Evolutionary conservation across 2,329 filamentous ascomycete species (phyloP).

Genomic region (Simplicillium aogashimaense): DNA sequence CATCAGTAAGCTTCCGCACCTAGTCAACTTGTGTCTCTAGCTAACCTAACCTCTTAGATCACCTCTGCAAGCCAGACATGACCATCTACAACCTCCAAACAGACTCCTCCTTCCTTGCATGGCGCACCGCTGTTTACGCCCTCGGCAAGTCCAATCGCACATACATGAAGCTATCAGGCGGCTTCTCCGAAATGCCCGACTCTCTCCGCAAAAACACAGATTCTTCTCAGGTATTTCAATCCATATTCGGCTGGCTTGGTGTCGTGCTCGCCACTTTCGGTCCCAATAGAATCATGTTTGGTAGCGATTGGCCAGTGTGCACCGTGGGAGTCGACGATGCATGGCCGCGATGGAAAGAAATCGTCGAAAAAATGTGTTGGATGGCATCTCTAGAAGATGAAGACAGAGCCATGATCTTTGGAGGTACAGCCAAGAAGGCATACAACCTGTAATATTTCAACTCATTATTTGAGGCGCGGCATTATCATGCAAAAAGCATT

Average conservation of each 20-base stretch:
- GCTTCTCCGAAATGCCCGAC: conserved; percentile 67
- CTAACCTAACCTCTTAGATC: conserved; percentile 43
- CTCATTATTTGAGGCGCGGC: no score
- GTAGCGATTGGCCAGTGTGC: conserved; percentile 89
- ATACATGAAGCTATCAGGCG: conserved; percentile 91
- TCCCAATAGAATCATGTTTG: conserved; percentile 70
- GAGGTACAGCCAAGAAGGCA: conserved; percentile 59
- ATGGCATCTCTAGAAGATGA: conserved; percentile 50
- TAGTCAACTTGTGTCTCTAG: not conserved
- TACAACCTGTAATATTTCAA: conserved; percentile 42
- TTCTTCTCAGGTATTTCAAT: conserved; percentile 48
- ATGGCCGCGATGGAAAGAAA: conserved; percentile 66
- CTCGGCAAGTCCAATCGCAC: conserved; percentile 55
- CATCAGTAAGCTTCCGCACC: conserved; percentile 46
- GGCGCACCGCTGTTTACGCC: conserved; percentile 58
- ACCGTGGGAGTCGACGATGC: conserved; percentile 49
- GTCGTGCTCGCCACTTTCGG: conserved; percentile 66
- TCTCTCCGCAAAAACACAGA: conserved; percentile 30
- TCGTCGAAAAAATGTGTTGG: conserved; percentile 59
- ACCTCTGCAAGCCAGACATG: conserved; percentile 82
- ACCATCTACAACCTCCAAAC: conserved; percentile 45
- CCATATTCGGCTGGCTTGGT: conserved; percentile 60
- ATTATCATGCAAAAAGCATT: not conserved
- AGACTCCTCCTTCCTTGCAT: conserved; percentile 53
- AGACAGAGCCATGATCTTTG: conserved; percentile 60